Evolutionary conservation across 139 green algal species (phyloP), one percentile per base, ranked within the genome.

Genomic region (Coelastrella sp.): DNA sequence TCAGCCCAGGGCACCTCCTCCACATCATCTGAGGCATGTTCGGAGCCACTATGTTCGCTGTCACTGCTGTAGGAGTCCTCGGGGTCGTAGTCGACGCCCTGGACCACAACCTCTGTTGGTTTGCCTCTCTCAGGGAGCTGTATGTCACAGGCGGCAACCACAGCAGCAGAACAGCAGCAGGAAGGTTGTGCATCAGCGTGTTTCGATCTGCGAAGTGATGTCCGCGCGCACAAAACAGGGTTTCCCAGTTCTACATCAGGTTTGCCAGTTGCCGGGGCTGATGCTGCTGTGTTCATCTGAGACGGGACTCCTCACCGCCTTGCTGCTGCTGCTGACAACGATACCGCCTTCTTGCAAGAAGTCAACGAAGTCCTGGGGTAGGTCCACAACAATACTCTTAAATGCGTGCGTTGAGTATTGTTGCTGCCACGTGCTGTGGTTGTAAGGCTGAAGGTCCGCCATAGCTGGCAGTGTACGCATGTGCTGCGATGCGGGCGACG

Each of bases 281-380:
- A 13, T 85, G 79, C 19, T n/a, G n/a, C 57, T 57, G 5, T 47
- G 32, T 47, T 47, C 32, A 47, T 47, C 32, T 47, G 32, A 47
- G 32, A 47, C 32, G 32, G 32, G 32, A 47, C 32, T 47, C 32
- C 58, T 71, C 47, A 88, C 80, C 85, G 74, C 66, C 32, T 89
- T 87, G 80, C 57, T 76, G 17, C 82, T 88, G 10, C 92, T 91
- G 16, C 78, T 23, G 6, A 96, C 23, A 56, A 95, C 92, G 7
- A 98, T 66, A 8, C 95, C 95, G 77, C 97, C 95, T 16, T 95
- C 90, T 4, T 96, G 82, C 16, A 98, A 90, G 61, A 93, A 98
- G 11, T 92, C 61, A 6, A 95, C 80, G 64, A 97, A 94, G 0
- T 93, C 92, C 16, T 86, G 22, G 6, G 93, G 86, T 11, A 98